Evolutionary conservation across 2,329 filamentous ascomycete species (phyloP).

Genomic region (Alternaria postmessia): DNA sequence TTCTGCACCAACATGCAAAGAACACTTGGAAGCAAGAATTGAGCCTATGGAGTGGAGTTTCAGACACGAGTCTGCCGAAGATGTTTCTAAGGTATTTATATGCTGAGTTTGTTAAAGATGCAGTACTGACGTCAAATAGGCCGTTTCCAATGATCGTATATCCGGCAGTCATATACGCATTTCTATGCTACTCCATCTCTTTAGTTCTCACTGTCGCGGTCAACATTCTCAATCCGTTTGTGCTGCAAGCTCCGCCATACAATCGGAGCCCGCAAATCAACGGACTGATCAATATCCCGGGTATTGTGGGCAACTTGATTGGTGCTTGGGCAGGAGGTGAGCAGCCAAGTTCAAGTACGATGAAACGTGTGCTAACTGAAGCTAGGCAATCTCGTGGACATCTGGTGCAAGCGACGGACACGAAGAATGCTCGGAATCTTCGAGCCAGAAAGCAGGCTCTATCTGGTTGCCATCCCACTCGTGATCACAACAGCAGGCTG

Average conservation of each 20-base stretch:
- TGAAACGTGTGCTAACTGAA: neutral
- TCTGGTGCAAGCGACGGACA: constrained; percentile 54
- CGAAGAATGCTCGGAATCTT: constrained; percentile 54
- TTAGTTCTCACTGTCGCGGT: constrained; percentile 51
- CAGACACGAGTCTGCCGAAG: constrained; percentile 42
- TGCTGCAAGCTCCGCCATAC: constrained; percentile 53
- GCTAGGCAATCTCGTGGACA: constrained; percentile 54
- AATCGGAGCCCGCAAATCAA: constrained; percentile 48
- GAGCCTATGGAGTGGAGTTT: constrained; percentile 44
- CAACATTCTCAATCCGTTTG: constrained; percentile 51
- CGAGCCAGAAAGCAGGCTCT: constrained; percentile 56
- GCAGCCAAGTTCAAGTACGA: neutral
- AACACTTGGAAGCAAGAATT: constrained; percentile 49
- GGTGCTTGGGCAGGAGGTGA: constrained; percentile 52
- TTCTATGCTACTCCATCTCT: constrained; percentile 50
- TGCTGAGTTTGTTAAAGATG: neutral
- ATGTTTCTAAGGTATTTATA: constrained; percentile 39
- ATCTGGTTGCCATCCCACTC: constrained; percentile 52
- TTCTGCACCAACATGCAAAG: constrained; percentile 27
- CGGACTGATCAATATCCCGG: constrained; percentile 53
- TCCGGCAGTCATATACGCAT: constrained; percentile 49
- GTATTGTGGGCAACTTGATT: constrained; percentile 54
- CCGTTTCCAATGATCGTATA: constrained; percentile 51
- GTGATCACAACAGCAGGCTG: constrained; percentile 55
- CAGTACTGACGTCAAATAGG: constrained; percentile 22